Evolutionary conservation across 1,284 basidiomycete genomes (phyloP), one percentile per base, ranked within the genome.

Genomic region (Bothia castanella): DNA sequence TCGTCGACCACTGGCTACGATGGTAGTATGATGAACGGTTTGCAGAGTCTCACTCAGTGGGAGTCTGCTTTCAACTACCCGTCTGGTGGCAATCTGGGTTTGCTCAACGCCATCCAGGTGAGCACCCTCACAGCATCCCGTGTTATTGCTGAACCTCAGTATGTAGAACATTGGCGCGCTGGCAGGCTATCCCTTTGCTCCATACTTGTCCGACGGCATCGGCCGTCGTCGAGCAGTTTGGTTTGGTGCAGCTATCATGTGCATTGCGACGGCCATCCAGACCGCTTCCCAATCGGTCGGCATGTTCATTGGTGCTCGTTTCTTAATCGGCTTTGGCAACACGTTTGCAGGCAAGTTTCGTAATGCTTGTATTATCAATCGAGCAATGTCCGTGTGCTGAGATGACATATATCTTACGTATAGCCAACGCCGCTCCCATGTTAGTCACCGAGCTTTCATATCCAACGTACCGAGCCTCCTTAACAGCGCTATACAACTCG

Each of bases 301-400:
- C 58, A 89, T 89, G 85, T 92, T 92, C 70, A 87, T 91, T 57
- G 85, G 83, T 53, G 82, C 87, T 61, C 79, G 87, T 50, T 88
- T 87, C 74, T 70, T 90, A 52, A 85, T 92, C 59, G 89, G 89
- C 45, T 89, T 89, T 63, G 89, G 90, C 48, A 73, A 87, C 37
- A 84, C 85, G 1, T 87, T 89, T 64, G 86, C 85, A 51, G 72
- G 78, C 71, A 53, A 62, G 71, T 67, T 35, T 29, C 31, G 29
- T 29, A 46, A 47, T 34, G 16, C 1, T 14, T 11, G 4, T 14
- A 9, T 31, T 31, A 31, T 11, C 10, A 5, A 10, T 27, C 10
- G 27, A 27, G 10, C 27, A 39, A 25, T 32, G 5, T 7, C 6
- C 5, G n/a, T 27, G 19, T 34, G 17, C 30, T 61, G 27, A 49